Base-by-base conservation (phyloP, 495 filamentous ascomycete species). In the Aspergillus saccharolyticus region DNA sequence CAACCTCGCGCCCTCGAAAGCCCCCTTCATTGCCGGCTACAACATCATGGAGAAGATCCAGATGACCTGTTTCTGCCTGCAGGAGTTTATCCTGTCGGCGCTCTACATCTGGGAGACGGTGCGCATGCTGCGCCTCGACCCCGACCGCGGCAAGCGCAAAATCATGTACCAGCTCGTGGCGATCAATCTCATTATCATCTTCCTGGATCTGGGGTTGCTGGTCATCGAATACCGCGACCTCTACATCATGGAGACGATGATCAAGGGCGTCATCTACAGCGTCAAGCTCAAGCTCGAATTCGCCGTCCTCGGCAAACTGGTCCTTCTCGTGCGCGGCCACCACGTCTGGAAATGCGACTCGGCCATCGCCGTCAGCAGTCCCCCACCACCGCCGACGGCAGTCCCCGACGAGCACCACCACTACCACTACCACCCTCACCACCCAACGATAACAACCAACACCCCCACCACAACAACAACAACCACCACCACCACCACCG, bases 211-310 rank as follows among this genome's bases (percentile, higher is more conserved):
- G 20, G 72, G 74, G 33, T 72, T 85, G 17, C 73, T 87, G 18
- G 75, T 73, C 43, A 73, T 84, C 42, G 82, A 85, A 57, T 87
- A 82, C 59, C 65, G 69, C 48, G 71, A 80, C 56, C 70, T 77
- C 46, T 84, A 84, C 55, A 77, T 80, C 59, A 75, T 85, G 63
- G 78, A 86, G 68, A 81, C 81, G 22, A 78, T 80, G 57, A 73
- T 83, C 59, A 85, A 86, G 62, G 79, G 80, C 22, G 74, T 80
- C 53, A 70, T 85, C 30, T 87, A 87, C 71, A 80, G 78, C 69
- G 73, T 86, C 68, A 87, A 87, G 66, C 71, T 87, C 25, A 86
- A 86, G 64, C 72, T 87, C 22, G 84, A 87, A 61, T 86, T 86
- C 65, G 79, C 80, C 47, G 80, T 86, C 39, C 76, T 87, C 7